phyloP scores from a whole-genome alignment of 441 rosid genomes.

The Monsonia emarginata region DNA sequence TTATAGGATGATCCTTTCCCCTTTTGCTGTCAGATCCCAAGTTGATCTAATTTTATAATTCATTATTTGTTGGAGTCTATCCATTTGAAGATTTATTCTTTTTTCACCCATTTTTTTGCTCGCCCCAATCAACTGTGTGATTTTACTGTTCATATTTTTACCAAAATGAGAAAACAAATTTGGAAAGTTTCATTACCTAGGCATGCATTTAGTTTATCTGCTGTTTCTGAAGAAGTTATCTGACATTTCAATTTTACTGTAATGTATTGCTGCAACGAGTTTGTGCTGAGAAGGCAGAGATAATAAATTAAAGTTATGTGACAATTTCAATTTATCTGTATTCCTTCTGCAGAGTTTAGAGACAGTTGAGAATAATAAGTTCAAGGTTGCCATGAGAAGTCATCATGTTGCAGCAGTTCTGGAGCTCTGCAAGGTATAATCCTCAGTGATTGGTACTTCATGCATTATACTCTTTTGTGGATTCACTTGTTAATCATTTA shows the following conservation, averaged over 20 bases:
- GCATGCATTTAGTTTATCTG: background rate
- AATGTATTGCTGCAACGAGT: conserved; percentile 14
- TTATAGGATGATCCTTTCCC: background rate
- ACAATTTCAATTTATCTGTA: conserved; percentile 10
- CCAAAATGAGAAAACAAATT: background rate
- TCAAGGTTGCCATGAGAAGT: conserved; percentile 58
- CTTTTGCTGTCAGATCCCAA: background rate
- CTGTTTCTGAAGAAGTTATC: conserved; percentile 13
- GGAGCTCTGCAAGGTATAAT: conserved; percentile 76
- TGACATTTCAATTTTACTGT: conserved; percentile 10
- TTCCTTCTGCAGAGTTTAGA: conserved; percentile 53
- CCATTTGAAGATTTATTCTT: background rate
- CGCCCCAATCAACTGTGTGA: background rate
- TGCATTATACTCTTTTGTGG: background rate
- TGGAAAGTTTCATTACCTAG: background rate
- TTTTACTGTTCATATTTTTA: background rate
- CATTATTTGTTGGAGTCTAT: background rate
- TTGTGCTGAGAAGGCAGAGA: too few species aligned
- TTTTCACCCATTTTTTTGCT: background rate
- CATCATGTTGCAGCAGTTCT: conserved; percentile 53
- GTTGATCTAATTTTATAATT: background rate
- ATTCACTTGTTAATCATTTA: conserved; percentile 3
- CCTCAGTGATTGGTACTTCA: conserved; percentile 12
- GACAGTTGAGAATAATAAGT: conserved; percentile 49
- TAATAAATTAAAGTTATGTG: too few species aligned